phyloP scores from a whole-genome alignment of 306 rosid genomes.

The Cicer chorassanicum region DNA sequence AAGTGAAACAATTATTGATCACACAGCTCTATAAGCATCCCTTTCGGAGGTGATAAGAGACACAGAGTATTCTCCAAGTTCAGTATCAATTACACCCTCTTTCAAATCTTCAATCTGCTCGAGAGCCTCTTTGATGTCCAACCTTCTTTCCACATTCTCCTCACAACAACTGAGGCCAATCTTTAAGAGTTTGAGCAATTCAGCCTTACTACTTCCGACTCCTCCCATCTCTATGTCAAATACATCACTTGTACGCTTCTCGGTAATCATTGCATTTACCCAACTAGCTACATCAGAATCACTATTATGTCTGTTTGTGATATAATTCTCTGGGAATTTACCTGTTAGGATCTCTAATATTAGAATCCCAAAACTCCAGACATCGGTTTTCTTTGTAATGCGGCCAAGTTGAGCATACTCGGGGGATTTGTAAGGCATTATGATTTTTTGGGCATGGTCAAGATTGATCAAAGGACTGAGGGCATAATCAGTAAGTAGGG shows the following conservation, averaged over 20 bases:
- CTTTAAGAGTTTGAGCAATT: constrained; percentile 78
- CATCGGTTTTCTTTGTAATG: constrained; percentile 81
- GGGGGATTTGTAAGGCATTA: constrained; percentile 94
- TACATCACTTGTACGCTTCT: constrained; percentile 66
- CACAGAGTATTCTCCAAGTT: constrained; percentile 46
- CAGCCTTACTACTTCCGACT: constrained; percentile 57
- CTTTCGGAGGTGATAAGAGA: constrained; percentile 42
- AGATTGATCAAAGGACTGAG: constrained; percentile 66
- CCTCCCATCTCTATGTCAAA: constrained; percentile 78
- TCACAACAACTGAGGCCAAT: constrained; percentile 91
- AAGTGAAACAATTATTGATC: constrained; percentile 31
- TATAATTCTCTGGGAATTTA: constrained; percentile 86
- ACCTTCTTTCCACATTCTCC: constrained; percentile 81
- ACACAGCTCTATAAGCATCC: constrained; percentile 55
- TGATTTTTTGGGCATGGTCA: constrained; percentile 69
- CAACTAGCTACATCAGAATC: constrained; percentile 71
- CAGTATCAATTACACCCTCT: constrained; percentile 43
- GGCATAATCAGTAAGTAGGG: constrained; percentile 73
- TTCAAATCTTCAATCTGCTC: constrained; percentile 65
- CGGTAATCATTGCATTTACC: constrained; percentile 81
- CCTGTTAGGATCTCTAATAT: constrained; percentile 84
- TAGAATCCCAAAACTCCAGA: constrained; percentile 86
- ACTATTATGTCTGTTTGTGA: constrained; percentile 52
- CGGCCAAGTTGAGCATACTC: constrained; percentile 77
- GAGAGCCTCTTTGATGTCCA: constrained; percentile 67